These are phyloP conservation scores for Monilinia fructigena DNA, from an alignment of 2,329 filamentous ascomycete genomes.

Conservation along the genomic window DNA sequence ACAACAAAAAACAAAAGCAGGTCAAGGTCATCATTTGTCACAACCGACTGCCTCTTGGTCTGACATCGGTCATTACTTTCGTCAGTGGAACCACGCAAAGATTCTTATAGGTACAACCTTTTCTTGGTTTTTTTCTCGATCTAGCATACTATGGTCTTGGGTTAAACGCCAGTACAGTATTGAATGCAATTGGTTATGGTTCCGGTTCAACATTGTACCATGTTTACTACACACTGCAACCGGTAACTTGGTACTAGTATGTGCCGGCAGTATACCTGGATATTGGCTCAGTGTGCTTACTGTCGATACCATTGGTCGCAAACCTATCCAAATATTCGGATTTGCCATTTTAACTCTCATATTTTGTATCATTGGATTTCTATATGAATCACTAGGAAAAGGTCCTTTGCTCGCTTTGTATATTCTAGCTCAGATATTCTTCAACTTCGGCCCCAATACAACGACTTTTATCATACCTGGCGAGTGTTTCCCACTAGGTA, in stretches of 20 bases:
- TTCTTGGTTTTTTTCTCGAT: constrained; percentile 80
- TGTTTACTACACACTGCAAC: constrained; percentile 70
- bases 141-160: constrained; percentile 67
- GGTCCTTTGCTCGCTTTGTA: constrained; percentile 58
- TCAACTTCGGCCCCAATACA: constrained; percentile 65
- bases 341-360: constrained; percentile 61
- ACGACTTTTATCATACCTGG: constrained; percentile 65
- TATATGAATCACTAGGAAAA: constrained; percentile 50
- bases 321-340: constrained; percentile 67
- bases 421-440: constrained; percentile 64
- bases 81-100: constrained; percentile 67
- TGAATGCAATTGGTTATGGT: constrained; percentile 70
- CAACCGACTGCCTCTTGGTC: constrained; percentile 67
- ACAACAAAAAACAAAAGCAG: constrained; percentile 54
- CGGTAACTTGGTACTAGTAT: constrained; percentile 74
- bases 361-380: constrained; percentile 63
- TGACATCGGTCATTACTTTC: constrained; percentile 67
- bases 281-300: constrained; percentile 75
- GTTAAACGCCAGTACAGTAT: constrained; percentile 72
- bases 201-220: constrained; percentile 63
- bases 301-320: constrained; percentile 74
- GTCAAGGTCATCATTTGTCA: constrained; percentile 53
- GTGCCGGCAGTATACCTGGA: constrained; percentile 74
- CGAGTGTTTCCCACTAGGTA: constrained; percentile 64
- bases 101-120: constrained; percentile 72